A percentile compares a stretch with the other conserved stretches of the same genome.
These are phyloP conservation scores for Chaetomium cochliodes DNA, from an alignment of 495 filamentous ascomycete genomes.

Conservation along the genomic window DNA sequence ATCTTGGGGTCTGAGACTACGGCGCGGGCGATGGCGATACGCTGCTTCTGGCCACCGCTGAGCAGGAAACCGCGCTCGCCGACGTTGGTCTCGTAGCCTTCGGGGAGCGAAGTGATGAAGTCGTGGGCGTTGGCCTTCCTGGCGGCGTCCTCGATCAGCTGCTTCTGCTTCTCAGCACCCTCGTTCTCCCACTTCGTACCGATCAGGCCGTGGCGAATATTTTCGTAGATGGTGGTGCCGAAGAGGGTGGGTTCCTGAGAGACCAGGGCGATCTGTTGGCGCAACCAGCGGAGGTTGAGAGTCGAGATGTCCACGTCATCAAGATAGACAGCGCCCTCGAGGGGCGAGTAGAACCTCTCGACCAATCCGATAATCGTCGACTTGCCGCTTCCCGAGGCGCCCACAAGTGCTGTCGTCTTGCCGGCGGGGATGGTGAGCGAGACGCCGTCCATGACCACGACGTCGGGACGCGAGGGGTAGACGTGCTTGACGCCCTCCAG, in stretches of 20 bases:
- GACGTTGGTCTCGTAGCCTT: conserved; percentile 91
- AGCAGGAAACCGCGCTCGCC: conserved; percentile 92
- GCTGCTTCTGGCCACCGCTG: conserved; percentile 94
- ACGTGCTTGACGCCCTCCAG: conserved; percentile 85
- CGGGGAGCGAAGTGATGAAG: conserved; percentile 78
- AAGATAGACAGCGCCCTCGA: conserved; percentile 72
- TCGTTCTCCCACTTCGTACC: conserved; percentile 74
- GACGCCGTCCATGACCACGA: conserved; percentile 80
- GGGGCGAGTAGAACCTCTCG: conserved; percentile 89
- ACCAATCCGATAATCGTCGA: conserved; percentile 89
- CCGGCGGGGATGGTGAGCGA: conserved; percentile 77
- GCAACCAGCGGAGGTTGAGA: conserved; percentile 86
- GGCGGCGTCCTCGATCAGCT: conserved; percentile 75
- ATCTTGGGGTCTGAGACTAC: conserved; percentile 94
- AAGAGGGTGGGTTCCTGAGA: conserved; percentile 82
- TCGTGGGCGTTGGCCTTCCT: conserved; percentile 92
- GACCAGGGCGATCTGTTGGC: conserved; percentile 87
- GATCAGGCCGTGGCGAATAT: conserved; percentile 84
- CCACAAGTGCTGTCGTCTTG: conserved; percentile 82
- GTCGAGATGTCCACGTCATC: conserved; percentile 80
- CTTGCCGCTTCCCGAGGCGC: conserved; percentile 86
- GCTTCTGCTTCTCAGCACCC: conserved; percentile 60
- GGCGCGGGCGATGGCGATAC: conserved; percentile 81
- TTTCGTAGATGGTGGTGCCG: conserved; percentile 78
- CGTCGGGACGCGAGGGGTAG: conserved; percentile 89